A percentile compares a stretch with the other conserved stretches of the same genome.
Evolutionary conservation across 805 yeast genomes (phyloP).

Genomic region (Monosporozyma unispora): DNA sequence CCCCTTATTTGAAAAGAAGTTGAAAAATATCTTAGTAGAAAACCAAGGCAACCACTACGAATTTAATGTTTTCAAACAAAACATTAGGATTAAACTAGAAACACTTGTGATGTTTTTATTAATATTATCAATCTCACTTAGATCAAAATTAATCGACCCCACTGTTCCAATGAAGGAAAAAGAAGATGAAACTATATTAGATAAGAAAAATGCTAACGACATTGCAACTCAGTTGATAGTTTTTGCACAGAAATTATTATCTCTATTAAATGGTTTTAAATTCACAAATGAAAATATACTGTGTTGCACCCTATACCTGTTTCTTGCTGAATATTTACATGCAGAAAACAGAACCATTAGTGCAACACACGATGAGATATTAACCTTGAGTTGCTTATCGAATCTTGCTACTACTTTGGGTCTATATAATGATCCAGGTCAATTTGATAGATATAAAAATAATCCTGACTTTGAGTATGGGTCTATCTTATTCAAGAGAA

Average conservation of each 20-base stretch:
- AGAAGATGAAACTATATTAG: neutral
- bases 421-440: slow-evolving; percentile 9
- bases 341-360: slow-evolving; percentile 8
- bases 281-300: slow-evolving; percentile 12
- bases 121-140: slow-evolving; percentile 7
- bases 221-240: slow-evolving; percentile 8
- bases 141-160: neutral
- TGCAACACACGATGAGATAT: slow-evolving; percentile 5
- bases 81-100: slow-evolving; percentile 10
- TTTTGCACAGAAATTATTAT: slow-evolving; percentile 9
- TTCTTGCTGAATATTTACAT: slow-evolving; percentile 9
- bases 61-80: slow-evolving; percentile 7
- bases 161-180: neutral
- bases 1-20: slow-evolving; percentile 7
- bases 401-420: slow-evolving; percentile 10
- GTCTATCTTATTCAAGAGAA: slow-evolving; percentile 5
- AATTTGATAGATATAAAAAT: slow-evolving; percentile 5
- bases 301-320: slow-evolving; percentile 9
- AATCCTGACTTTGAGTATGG: slow-evolving; percentile 1
- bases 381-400: slow-evolving; percentile 7
- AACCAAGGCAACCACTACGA: slow-evolving; percentile 4
- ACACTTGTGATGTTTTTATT: slow-evolving; percentile 7
- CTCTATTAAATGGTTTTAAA: slow-evolving; percentile 10
- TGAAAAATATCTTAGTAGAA: slow-evolving; percentile 5
- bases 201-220: slow-evolving; percentile 1